Base-by-base conservation (phyloP, 805 yeast genomes). In the Cyberlindnera mycetangii region DNA sequence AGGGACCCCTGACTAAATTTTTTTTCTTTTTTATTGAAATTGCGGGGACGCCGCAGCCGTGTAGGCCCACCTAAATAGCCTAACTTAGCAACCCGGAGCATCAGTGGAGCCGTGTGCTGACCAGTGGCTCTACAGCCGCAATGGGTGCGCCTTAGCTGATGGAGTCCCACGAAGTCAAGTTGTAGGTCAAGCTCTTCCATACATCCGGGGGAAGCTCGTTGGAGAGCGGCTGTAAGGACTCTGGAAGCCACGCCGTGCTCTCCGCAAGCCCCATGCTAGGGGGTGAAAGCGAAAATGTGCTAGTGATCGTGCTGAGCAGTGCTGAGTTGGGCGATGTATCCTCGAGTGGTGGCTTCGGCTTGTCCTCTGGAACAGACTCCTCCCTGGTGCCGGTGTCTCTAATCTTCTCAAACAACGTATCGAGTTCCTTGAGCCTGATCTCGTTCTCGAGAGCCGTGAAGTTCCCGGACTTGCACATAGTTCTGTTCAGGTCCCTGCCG, bases 361-460 rank as follows among this genome's bases (percentile, higher is more conserved):
- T n/a, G 19, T 21, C 19, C 17, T 11, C 22, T 17, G 35, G n/a
- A 6, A 6, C 10, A 30, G 38, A 35, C 10, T 12, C 20, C 33
- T 28, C 32, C 12, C 20, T 32, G 12, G n/a, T 17, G 5, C 50
- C 24, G 11, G 50, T 38, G 21, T 49, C 49, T 20, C 39, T 37
- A 37, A 54, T 48, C 21, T 44, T 52, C n/a, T 37, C 42, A 18
- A 54, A 53, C 15, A 56, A 17, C 1, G 50, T 42, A 40, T 58
- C 64, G 19, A 62, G 32, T 32, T 60, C 66, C 28, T 45, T 51
- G 11, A 62, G 42, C 17, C 60, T 47, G 11, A 51, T 52, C 39
- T 62, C 65, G 28, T 62, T 62, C 31, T 62, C 66, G 19, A 55
- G 47, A 1, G 67, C 66, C 2, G 65, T 60, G 37, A 60, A 61